phyloP scores from a whole-genome alignment of 176 grass and related monocot species.

The Themeda triandra region DNA sequence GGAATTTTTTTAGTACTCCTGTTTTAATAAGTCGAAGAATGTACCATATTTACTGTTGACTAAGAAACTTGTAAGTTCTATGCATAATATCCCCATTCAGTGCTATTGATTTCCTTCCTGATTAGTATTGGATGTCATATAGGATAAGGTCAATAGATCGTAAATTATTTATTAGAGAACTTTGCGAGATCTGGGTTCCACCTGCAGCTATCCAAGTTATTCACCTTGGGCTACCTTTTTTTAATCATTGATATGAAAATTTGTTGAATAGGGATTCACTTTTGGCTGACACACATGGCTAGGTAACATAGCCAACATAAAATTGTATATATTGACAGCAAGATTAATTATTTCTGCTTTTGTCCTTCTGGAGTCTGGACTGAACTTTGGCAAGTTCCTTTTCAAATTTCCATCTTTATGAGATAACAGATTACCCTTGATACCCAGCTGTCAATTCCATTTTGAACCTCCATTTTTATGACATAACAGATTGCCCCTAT shows the following conservation, averaged over 20 bases:
- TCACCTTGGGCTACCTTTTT: background rate
- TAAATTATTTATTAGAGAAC: background rate
- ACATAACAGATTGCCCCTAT: background rate
- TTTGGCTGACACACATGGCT: background rate
- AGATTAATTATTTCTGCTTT: background rate
- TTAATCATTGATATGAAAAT: background rate
- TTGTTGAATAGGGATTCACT: background rate
- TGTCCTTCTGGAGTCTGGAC: background rate
- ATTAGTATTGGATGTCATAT: background rate
- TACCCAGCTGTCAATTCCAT: background rate
- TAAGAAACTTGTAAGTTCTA: background rate
- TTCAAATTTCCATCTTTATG: background rate
- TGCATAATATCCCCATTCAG: background rate
- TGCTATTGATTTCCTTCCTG: background rate
- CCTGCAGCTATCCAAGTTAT: background rate
- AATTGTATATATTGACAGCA: constrained; percentile 2
- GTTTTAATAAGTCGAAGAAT: background rate
- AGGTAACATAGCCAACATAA: background rate
- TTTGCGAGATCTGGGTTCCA: background rate
- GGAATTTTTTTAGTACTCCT: background rate
- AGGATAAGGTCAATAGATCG: background rate
- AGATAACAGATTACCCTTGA: background rate
- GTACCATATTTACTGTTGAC: background rate
- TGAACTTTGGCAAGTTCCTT: background rate
- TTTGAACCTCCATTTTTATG: background rate